Percentiles rank a stretch among this genome's conserved stretches.
phyloP scores from a whole-genome alignment of 768 basidiomycete species.

The Dioszegia crocea region DNA sequence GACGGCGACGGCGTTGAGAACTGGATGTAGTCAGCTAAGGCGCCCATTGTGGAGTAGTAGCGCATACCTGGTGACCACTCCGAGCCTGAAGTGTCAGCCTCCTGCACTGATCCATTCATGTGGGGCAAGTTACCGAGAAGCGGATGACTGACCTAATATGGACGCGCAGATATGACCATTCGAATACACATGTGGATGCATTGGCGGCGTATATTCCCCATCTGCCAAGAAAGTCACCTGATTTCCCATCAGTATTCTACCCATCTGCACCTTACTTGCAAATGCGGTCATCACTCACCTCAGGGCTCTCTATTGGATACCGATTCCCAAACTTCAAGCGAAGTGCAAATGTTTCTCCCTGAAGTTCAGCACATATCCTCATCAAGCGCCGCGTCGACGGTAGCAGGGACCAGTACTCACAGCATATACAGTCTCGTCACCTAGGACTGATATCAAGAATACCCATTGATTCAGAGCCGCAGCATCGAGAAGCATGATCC shows the following conservation, averaged over 20 bases:
- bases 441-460: conserved; percentile 34
- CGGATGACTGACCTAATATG: conserved; percentile 22
- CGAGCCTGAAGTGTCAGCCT: neutral
- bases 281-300: conserved; percentile 16
- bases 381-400: neutral
- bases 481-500: conserved; percentile 34
- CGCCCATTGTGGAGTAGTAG: neutral
- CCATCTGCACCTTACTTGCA: too few species aligned
- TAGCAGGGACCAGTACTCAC: neutral
- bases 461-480: conserved; percentile 39
- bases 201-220: conserved; percentile 30
- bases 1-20: conserved; percentile 46
- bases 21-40: conserved; percentile 13
- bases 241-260: neutral
- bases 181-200: conserved; percentile 46
- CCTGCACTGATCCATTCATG: neutral
- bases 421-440: conserved; percentile 41
- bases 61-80: conserved; percentile 48
- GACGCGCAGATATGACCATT: conserved; percentile 49
- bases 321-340: conserved; percentile 32
- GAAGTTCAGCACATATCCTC: too few species aligned
- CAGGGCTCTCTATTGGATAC: conserved; percentile 43
- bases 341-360: conserved; percentile 42
- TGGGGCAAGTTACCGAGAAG: neutral
- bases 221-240: conserved; percentile 44